A percentile compares a stretch with the other conserved stretches of the same genome.
Evolutionary conservation across 768 basidiomycete genomes (phyloP).

Genomic region (Exidia glandulosa): DNA sequence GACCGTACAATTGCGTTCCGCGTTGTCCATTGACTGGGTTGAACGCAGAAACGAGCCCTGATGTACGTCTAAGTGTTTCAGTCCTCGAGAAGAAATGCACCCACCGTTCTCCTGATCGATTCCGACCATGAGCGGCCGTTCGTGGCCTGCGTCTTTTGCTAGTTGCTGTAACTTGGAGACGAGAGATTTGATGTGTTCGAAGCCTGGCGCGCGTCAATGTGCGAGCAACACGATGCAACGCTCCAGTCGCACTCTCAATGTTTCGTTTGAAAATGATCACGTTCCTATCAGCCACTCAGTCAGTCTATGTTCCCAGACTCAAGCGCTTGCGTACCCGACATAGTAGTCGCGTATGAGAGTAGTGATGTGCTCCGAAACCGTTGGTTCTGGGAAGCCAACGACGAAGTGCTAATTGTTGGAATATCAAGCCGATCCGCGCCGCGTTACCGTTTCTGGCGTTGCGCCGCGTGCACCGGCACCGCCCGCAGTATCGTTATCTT

Average conservation of each 20-base stretch:
- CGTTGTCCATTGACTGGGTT: constrained; percentile 28
- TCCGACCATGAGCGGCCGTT: constrained; percentile 48
- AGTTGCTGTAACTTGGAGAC: constrained; percentile 40
- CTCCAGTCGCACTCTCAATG: constrained; percentile 35
- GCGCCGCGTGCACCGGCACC: too few relatives aligned
- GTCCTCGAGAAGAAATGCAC: not conserved
- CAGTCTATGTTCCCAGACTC: not conserved
- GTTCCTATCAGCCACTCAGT: constrained; percentile 19
- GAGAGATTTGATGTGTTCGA: constrained; percentile 38
- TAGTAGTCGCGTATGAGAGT: constrained; percentile 51
- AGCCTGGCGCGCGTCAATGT: constrained; percentile 23
- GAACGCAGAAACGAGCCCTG: constrained; percentile 63
- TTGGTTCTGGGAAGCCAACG: constrained; percentile 53
- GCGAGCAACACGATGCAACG: not conserved
- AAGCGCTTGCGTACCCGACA: constrained; percentile 34
- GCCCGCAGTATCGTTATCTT: too few relatives aligned
- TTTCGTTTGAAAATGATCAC: constrained; percentile 54
- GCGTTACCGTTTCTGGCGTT: too few relatives aligned
- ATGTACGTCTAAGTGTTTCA: not conserved
- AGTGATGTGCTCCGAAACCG: constrained; percentile 39
- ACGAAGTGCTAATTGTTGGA: constrained; percentile 79
- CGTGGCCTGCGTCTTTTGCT: constrained; percentile 47
- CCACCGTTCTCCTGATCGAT: constrained; percentile 73
- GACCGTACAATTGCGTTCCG: constrained; percentile 55
- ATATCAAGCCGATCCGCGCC: too few relatives aligned